Evolutionary conservation across 495 filamentous ascomycete genomes (phyloP), one percentile per base, ranked within the genome.

Genomic region (Trichocladium uniseriatum): DNA sequence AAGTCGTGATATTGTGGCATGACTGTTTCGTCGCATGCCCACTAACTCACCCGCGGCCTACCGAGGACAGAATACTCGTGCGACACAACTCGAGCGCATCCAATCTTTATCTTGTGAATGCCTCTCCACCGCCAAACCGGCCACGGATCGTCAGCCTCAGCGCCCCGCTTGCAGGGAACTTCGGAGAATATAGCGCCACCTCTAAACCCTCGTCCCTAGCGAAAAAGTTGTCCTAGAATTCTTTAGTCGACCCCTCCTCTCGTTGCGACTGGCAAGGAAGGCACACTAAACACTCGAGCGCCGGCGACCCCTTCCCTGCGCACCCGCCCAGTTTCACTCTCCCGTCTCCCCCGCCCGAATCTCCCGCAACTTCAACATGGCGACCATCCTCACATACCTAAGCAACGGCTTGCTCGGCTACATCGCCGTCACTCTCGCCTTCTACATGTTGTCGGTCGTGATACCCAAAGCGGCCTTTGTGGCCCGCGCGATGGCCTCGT

Each of bases 401-500:
- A 66, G 66, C 52, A 76, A 79, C 65, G 67, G 81, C 54, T 69
- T 81, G 59, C 75, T 66, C 50, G 68, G 74, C 35, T 84, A 77
- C 51, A 66, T 74, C 53, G 78, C 72, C 38, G 66, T 81, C 40
- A 80, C 75, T 16, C 65, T 82, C 35, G 73, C 74, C 48, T 65
- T 83, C 69, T 72, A 73, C 56, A 69, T 79, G 55, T 63, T 85
- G 37, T 71, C 73, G 15, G 55, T 70, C 37, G 69, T 78, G 46
- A 59, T 81, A 13, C 74, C 78, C 38, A 69, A 68, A 45, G 77
- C 77, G 19, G 76, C 74, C 51, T 95, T 89, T 68, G 73, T 76
- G 50, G 87, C 82, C 48, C 86, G 88, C 52, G 69, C 78, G 38
- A 66, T 94, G 43, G 82, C 84, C 31, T 76, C 81, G 29, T 89